A percentile compares a stretch with the other conserved stretches of the same genome.
These are phyloP conservation scores for Kwoniella newhampshirensis DNA, from an alignment of 768 basidiomycete species.

Conservation along the genomic window DNA sequence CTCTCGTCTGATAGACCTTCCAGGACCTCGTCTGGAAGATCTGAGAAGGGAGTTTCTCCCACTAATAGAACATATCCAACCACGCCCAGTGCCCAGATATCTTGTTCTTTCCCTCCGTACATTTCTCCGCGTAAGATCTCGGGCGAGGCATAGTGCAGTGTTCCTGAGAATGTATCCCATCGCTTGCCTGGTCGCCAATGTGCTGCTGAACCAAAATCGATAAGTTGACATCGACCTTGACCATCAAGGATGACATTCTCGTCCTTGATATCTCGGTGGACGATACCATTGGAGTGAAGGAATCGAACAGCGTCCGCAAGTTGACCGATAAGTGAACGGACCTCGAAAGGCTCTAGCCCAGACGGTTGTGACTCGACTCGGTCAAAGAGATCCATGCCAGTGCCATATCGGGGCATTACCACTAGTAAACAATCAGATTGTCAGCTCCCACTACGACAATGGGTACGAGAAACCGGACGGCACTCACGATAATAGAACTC, in stretches of 20 bases:
- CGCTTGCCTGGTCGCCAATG: constrained; percentile 56
- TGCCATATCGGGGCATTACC: constrained; percentile 68
- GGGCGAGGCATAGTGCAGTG: constrained; percentile 84
- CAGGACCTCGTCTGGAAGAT: constrained; percentile 75
- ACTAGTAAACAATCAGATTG: constrained; percentile 50
- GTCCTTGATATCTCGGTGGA: constrained; percentile 97
- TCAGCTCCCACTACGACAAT: background rate
- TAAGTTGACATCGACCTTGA: constrained; percentile 79
- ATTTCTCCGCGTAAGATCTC: constrained; percentile 93
- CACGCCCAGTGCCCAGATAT: constrained; percentile 97
- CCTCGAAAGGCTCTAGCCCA: constrained; percentile 71
- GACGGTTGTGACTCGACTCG: constrained; percentile 84
- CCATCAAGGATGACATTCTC: constrained; percentile 70
- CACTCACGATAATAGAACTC: constrained; percentile 80
- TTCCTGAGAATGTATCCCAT: constrained; percentile 57
- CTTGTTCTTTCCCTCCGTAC: constrained; percentile 94
- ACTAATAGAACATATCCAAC: constrained; percentile 88
- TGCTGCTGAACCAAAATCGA: constrained; percentile 85
- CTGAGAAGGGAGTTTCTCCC: constrained; percentile 51
- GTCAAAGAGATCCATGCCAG: constrained; percentile 82
- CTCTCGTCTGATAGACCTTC: constrained; percentile 62
- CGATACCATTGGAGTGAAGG: constrained; percentile 87
- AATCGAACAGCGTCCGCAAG: constrained; percentile 87
- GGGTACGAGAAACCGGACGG: background rate
- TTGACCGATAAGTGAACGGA: constrained; percentile 86